phyloP scores from a whole-genome alignment of 768 basidiomycete genomes.

The Saitozyma podzolica region DNA sequence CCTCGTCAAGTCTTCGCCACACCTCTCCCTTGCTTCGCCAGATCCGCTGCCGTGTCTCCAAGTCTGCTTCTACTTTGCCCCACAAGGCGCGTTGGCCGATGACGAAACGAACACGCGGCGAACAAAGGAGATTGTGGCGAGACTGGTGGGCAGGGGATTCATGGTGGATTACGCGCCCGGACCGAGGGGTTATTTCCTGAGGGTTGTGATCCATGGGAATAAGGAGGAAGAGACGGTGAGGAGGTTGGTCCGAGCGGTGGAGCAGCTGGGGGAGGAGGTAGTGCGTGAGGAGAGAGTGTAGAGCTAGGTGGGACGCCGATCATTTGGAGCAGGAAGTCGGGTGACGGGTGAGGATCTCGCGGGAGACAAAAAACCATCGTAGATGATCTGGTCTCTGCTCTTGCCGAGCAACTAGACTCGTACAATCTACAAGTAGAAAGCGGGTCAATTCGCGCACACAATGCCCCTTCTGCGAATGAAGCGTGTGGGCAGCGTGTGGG shows the following conservation, averaged over 20 bases:
- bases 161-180: slow-evolving; percentile 41
- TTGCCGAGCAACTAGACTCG: neutral
- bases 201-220: slow-evolving; percentile 28
- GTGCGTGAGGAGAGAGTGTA: neutral
- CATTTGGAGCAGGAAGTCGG: too few species aligned
- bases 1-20: neutral
- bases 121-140: slow-evolving; percentile 19
- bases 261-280: slow-evolving; percentile 11
- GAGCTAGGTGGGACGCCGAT: neutral
- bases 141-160: slow-evolving; percentile 17
- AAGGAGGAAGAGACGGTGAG: slow-evolving; percentile 15
- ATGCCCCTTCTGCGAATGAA: too few species aligned
- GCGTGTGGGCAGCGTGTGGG: too few species aligned
- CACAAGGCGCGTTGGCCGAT: neutral
- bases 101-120: slow-evolving; percentile 11
- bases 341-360: too few species aligned
- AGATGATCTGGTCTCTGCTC: too few species aligned
- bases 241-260: slow-evolving; percentile 14
- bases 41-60: slow-evolving; percentile 30
- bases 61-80: slow-evolving; percentile 34
- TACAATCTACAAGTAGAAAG: neutral
- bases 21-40: slow-evolving; percentile 15
- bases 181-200: slow-evolving; percentile 27
- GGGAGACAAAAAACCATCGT: too few species aligned
- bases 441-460: too few species aligned